phyloP scores from a whole-genome alignment of 2,329 filamentous ascomycete species.

The Beauveria rudraprayagi region DNA sequence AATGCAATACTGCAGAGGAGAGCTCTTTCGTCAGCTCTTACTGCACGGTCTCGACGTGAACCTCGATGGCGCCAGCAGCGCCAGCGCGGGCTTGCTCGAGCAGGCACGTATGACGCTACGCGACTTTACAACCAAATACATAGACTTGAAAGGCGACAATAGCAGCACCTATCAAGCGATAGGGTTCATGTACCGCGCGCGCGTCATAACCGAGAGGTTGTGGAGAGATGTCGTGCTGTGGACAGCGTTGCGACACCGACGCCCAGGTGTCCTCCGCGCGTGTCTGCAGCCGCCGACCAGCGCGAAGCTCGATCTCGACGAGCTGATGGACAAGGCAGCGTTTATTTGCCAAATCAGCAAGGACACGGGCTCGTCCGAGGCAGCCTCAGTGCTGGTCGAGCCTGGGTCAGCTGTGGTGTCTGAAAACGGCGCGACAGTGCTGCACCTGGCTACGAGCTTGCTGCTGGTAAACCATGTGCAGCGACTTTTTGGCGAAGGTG shows the following conservation, averaged over 20 bases:
- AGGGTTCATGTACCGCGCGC: background rate
- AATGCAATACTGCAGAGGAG: background rate
- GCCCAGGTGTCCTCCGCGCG: background rate
- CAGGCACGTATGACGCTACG: background rate
- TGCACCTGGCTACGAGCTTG: background rate
- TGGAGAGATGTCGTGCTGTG: background rate
- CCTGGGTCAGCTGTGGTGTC: background rate
- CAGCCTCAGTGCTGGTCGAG: background rate
- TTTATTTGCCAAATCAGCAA: background rate
- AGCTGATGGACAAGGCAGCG: background rate
- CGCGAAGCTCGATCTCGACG: background rate
- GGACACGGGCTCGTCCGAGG: background rate
- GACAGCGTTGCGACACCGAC: background rate
- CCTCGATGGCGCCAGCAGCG: background rate
- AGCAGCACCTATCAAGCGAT: background rate
- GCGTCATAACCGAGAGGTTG: background rate
- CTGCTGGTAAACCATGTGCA: background rate
- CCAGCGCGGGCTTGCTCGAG: background rate
- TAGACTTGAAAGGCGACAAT: background rate
- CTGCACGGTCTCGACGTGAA: background rate
- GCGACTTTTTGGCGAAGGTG: background rate
- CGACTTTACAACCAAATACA: background rate
- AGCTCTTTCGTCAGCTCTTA: background rate
- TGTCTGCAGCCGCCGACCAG: background rate
- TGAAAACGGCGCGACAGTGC: background rate